Evolutionary conservation across 257 asterid genomes (phyloP), one percentile per base, ranked within the genome.

Genomic region (Parsonsia alboflavescens): DNA sequence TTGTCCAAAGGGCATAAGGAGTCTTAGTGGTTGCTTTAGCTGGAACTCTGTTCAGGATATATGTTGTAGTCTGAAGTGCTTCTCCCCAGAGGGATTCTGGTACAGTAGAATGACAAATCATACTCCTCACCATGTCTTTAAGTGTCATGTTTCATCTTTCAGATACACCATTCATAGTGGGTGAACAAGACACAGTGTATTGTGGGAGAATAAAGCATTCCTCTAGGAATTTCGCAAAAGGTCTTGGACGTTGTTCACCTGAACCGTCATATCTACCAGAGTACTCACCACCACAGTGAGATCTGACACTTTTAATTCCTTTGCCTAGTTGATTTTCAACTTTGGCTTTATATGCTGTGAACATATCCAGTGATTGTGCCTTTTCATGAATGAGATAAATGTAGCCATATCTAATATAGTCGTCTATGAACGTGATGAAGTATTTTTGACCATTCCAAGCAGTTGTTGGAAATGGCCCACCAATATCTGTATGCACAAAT

Each of bases 391-490:
- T n/a, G n/a, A n/a, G n/a, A n/a, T n/a, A n/a, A n/a, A n/a, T n/a
- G n/a, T n/a, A n/a, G n/a, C n/a, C n/a, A n/a, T n/a, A n/a, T n/a
- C n/a, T n/a, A n/a, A n/a, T n/a, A n/a, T n/a, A n/a, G n/a, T n/a
- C n/a, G n/a, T 70, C 59, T 22, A 70, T 70, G 62, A 49, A 70
- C 9, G 63, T 7, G 15, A 49, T 26, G 19, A 54, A 72, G 16
- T 72, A 72, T 28, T 5, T 19, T 48, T 70, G 74, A 70, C 45
- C 74, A 70, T 70, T 70, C 24, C 63, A 70, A 48, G 63, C 9
- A 46, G 4, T 1, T 24, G 21, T 70, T 7, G 62, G 63, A 72
- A 72, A 72, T 24, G 75, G 6, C 36, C 75, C 66, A 54, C 76
- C 53, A 13, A 72, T 56, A 39, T 72, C 49, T 57, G 52, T 72